Conservation (phyloP, 495 filamentous ascomycete genomes). For the Aspergillus saccharolyticus region DNA sequence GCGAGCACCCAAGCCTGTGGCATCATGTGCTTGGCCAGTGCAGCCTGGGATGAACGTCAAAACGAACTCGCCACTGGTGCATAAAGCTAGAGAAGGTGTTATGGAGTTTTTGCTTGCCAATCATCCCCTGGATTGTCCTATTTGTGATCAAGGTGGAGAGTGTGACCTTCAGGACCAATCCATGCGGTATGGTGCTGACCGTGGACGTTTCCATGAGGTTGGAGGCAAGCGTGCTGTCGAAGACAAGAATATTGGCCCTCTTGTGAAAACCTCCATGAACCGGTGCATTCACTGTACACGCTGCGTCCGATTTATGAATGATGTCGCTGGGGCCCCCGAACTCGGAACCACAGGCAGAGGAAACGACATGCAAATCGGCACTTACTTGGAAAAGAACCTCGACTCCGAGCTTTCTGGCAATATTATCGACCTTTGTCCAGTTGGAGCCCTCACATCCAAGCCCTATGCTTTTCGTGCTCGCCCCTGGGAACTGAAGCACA, state of each 20-base stretch:
- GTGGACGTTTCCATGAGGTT: constrained; percentile 93
- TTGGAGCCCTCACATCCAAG: constrained; percentile 93
- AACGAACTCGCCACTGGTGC: constrained; percentile 89
- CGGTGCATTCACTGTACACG: constrained; percentile 98
- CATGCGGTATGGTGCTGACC: constrained; percentile 95
- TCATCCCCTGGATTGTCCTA: constrained; percentile 94
- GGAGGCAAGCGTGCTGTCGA: constrained; percentile 94
- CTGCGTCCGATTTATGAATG: constrained; percentile 96
- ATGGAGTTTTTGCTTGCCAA: constrained; percentile 99
- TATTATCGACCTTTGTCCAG: constrained; percentile 96
- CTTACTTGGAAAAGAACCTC: constrained; percentile 87
- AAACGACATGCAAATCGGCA: constrained; percentile 96
- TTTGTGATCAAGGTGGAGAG: constrained; percentile 98
- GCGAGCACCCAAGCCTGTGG: constrained; percentile 89
- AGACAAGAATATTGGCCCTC: constrained; percentile 98
- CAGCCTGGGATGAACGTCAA: constrained; percentile 98
- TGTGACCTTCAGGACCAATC: constrained; percentile 99
- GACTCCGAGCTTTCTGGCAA: constrained; percentile 94
- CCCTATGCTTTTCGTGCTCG: constrained; percentile 95
- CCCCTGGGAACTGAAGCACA: constrained; percentile 92
- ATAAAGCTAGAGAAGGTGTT: constrained; percentile 96
- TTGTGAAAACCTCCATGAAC: constrained; percentile 99
- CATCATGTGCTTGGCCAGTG: constrained; percentile 97
- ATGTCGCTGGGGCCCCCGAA: constrained; percentile 92
- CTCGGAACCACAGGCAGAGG: constrained; percentile 90